Conservation (phyloP, 345 rosid genomes). For the Eucalyptus regnans region DNA sequence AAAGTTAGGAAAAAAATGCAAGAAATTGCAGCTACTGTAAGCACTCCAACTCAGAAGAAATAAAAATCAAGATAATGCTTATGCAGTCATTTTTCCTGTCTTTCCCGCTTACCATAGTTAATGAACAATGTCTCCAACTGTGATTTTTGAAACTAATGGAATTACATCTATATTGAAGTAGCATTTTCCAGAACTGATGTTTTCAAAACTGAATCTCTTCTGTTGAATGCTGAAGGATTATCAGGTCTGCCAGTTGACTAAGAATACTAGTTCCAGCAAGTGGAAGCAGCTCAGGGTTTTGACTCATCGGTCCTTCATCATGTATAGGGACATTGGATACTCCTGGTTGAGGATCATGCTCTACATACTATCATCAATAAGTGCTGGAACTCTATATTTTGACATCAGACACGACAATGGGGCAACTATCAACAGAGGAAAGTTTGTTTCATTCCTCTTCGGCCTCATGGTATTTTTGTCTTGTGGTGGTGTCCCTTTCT, state of each 20-base stretch:
- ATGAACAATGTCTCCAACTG: not conserved
- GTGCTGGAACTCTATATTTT: not conserved
- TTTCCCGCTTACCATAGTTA: not conserved
- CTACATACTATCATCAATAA: not conserved
- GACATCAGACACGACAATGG: not conserved
- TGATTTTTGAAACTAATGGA: not conserved
- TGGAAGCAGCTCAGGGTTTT: not conserved
- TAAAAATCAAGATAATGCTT: not conserved
- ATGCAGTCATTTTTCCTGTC: not conserved
- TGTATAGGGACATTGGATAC: not conserved
- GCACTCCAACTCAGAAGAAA: not conserved
- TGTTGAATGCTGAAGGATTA: not conserved
- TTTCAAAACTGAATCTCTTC: not conserved
- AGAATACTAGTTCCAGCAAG: not conserved
- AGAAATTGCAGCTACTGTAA: not conserved
- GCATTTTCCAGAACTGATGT: not conserved
- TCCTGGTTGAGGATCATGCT: not conserved
- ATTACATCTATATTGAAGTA: not conserved
- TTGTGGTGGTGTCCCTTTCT: not conserved
- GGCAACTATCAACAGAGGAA: not conserved
- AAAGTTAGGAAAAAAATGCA: constrained; percentile 6
- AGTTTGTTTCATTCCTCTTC: not conserved
- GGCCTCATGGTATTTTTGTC: not conserved
- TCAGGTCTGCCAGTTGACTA: not conserved
- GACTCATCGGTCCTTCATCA: not conserved